phyloP scores from a whole-genome alignment of 2,329 filamentous ascomycete genomes.

The Rhynchosporium secalis region DNA sequence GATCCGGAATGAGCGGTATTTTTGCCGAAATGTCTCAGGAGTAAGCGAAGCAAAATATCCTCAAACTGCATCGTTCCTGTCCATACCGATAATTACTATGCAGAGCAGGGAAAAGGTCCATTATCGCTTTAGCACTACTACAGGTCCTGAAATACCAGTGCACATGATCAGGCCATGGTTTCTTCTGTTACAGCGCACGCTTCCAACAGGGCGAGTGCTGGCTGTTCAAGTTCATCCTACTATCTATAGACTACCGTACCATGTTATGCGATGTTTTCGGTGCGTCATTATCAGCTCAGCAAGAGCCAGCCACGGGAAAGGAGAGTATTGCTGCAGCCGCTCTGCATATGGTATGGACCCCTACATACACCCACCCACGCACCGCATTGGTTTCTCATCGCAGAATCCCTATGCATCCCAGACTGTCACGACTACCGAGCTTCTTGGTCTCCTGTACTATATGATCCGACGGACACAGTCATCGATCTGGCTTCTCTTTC shows the following conservation, averaged over 20 bases:
- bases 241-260: not conserved
- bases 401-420: not conserved
- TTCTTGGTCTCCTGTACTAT: not conserved
- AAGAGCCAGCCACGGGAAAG: too few species aligned
- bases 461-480: not conserved
- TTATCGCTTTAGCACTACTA: not conserved
- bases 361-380: not conserved
- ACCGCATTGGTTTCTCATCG: not conserved
- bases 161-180: not conserved
- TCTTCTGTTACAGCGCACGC: not conserved
- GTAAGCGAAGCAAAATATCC: not conserved
- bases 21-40: not conserved
- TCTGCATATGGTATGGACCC: not conserved
- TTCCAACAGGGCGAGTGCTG: not conserved
- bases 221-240: not conserved
- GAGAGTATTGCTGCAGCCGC: not conserved
- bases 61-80: not conserved
- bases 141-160: slow-evolving; percentile 8
- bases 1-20: not conserved
- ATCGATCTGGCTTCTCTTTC: not conserved
- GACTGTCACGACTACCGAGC: not conserved
- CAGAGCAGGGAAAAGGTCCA: not conserved
- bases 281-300: slow-evolving; percentile 20
- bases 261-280: slow-evolving; percentile 18
- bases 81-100: not conserved